Conservation (phyloP, 208 protist species). For the Trichomonas gallinae region DNA sequence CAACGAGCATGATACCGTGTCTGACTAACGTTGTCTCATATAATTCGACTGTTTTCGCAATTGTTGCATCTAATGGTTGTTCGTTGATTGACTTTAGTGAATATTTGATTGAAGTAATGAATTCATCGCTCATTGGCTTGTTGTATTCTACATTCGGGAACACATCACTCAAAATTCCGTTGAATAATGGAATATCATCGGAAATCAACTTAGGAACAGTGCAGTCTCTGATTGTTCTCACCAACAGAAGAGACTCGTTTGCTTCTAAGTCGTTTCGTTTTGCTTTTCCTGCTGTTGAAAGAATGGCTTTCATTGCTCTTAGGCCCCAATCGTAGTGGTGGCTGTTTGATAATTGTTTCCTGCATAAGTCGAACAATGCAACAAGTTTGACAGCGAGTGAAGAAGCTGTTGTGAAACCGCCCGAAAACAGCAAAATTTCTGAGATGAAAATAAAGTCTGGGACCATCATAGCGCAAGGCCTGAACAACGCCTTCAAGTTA, state of each 20-base stretch:
- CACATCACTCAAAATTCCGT: slow-evolving; percentile 69
- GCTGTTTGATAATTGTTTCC: slow-evolving; percentile 76
- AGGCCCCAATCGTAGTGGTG: slow-evolving; percentile 96
- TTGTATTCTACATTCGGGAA: slow-evolving; percentile 39
- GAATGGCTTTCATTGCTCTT: slow-evolving; percentile 90
- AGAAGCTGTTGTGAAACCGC: slow-evolving; percentile 77
- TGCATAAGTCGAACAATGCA: slow-evolving; percentile 79
- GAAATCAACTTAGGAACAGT: slow-evolving; percentile 46
- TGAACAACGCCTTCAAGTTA: slow-evolving; percentile 71
- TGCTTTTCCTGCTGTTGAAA: slow-evolving; percentile 74
- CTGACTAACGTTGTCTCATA: slow-evolving; percentile 86
- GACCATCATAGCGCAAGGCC: slow-evolving; percentile 82
- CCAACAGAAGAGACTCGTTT: slow-evolving; percentile 71
- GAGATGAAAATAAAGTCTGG: slow-evolving; percentile 93
- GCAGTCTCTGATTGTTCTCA: slow-evolving; percentile 63
- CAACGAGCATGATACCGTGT: slow-evolving; percentile 91
- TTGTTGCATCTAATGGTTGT: background rate
- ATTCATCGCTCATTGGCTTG: slow-evolving; percentile 34
- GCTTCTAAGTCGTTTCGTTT: slow-evolving; percentile 72
- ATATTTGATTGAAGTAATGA: slow-evolving; percentile 23
- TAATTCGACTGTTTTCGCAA: slow-evolving; percentile 40
- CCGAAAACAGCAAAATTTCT: slow-evolving; percentile 87
- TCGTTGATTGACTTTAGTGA: background rate
- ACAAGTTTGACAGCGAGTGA: slow-evolving; percentile 84
- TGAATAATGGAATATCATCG: slow-evolving; percentile 74